Percentiles rank a stretch among this genome's conserved stretches.
Evolutionary conservation across 192 early-diverging fungal genomes (phyloP).

Genomic region (Linnemannia hyalina): DNA sequence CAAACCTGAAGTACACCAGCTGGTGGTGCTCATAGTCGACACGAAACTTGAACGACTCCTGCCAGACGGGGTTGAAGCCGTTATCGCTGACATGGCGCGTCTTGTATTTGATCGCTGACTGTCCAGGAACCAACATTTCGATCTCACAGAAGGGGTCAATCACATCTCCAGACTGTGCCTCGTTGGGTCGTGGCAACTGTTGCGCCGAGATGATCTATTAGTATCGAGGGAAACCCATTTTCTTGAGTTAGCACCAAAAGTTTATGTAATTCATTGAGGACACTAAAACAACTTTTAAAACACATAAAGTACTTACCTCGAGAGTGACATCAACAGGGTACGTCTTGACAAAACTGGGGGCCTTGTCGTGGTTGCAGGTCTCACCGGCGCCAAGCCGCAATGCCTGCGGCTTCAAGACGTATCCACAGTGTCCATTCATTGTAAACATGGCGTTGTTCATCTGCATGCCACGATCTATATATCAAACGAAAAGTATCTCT

Average conservation of each 20-base stretch:
- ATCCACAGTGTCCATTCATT: slow-evolving; percentile 79
- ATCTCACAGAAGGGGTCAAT: slow-evolving; percentile 74
- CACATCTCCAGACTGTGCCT: slow-evolving; percentile 60
- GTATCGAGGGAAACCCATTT: neutral
- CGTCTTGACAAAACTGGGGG: slow-evolving; percentile 36
- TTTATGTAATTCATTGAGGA: neutral
- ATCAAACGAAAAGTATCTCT: neutral
- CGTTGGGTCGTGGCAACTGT: slow-evolving; percentile 76
- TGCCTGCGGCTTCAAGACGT: slow-evolving; percentile 80
- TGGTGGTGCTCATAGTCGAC: slow-evolving; percentile 57
- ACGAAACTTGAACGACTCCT: slow-evolving; percentile 52
- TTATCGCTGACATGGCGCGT: slow-evolving; percentile 68
- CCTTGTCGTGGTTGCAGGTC: slow-evolving; percentile 37
- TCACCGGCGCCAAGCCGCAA: slow-evolving; percentile 47
- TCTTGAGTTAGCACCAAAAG: neutral
- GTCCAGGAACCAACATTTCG: slow-evolving; percentile 64
- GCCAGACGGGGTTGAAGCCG: slow-evolving; percentile 65
- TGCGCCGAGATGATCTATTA: slow-evolving; percentile 75
- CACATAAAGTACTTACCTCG: slow-evolving; percentile 27
- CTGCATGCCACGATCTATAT: slow-evolving; percentile 79
- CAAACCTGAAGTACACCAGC: slow-evolving; percentile 59
- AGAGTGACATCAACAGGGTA: slow-evolving; percentile 47
- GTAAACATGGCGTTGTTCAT: slow-evolving; percentile 89
- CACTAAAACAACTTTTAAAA: neutral
- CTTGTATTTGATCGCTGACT: slow-evolving; percentile 58